phyloP scores from a whole-genome alignment of 108 stramenopile genomes.

The Pseudonitzschia multistriata region DNA sequence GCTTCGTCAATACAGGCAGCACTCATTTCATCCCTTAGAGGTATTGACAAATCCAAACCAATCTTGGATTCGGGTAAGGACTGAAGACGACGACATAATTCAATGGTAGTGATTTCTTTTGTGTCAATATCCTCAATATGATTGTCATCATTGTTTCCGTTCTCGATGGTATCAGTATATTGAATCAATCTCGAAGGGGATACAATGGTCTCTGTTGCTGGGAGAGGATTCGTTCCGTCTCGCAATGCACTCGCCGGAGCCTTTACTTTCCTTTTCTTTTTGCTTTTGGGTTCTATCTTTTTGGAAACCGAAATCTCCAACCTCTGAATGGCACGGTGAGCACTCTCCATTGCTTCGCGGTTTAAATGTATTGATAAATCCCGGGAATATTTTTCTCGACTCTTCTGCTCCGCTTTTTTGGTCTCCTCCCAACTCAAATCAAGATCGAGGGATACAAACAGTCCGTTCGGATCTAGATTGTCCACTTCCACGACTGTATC shows the following conservation, averaged over 20 bases:
- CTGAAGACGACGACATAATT: background rate
- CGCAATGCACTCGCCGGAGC: background rate
- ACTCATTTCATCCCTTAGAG: background rate
- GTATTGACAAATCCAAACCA: background rate
- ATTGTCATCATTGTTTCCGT: background rate
- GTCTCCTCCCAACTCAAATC: background rate
- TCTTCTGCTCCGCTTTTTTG: background rate
- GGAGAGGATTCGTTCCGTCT: background rate
- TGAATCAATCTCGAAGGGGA: background rate
- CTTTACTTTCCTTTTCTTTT: conserved; percentile 9
- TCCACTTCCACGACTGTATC: conserved; percentile 6
- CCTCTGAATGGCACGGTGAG: conserved; percentile 3
- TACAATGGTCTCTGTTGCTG: background rate
- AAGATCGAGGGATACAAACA: conserved; percentile 9
- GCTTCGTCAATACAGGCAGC: background rate
- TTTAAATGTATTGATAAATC: background rate
- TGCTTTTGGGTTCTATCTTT: background rate
- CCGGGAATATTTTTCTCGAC: background rate
- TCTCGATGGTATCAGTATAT: background rate
- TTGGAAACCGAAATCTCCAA: conserved; percentile 9
- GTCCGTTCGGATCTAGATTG: background rate
- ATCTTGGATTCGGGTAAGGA: background rate
- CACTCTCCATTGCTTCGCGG: background rate
- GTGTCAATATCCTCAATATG: conserved; percentile 1
- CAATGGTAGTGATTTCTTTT: background rate